Base-by-base conservation (phyloP, 2,329 filamentous ascomycete species). In the Aspergillus proliferans region DNA sequence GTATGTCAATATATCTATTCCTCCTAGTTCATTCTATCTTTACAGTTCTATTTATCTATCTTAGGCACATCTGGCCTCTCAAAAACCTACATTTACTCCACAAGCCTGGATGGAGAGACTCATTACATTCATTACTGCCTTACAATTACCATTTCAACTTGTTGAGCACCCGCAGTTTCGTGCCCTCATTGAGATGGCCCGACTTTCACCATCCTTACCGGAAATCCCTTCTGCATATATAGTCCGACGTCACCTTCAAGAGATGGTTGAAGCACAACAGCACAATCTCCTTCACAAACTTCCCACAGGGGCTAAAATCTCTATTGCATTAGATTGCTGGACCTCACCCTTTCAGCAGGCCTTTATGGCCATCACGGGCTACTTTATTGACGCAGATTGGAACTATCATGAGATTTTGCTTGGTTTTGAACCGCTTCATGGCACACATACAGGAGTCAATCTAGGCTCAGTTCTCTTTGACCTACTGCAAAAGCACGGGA, bases 281-380 rank as follows among this genome's bases (percentile, higher is more conserved):
- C 14, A 36, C 10, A 12, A n/a, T n/a, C 33, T 36, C 10, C 12
- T 36, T 36, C 33, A 36, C 8, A 36, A n/a, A 4, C 33, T 36
- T 15, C 33, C 33, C 3, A 4, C 9, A 15, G 33, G 33, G 9
- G 33, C 33, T 36, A n/a, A 36, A 21, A 21, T 21, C 21, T 21
- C 21, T 21, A 21, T 21, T 36, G 18, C 19, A 43, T 38, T 49
- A 36, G 49, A 54, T 28, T 54, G 30, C 30, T 54, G 36, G 49
- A 54, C 15, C 10, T 54, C 38, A 9, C 45, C 24, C 33, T 54
- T 52, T 40, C 28, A 7, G 12, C 24, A 54, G 38, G 43, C 45
- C 3, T 54, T 54, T 54, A 54, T 54, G n/a, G 47, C 49, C 24
- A 41, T 54, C 21, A 52, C 47, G 6, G 30, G 48, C 33, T 53